Base-by-base conservation (phyloP, 1,139 yeast genomes). In the Nematodospora anomalae region DNA sequence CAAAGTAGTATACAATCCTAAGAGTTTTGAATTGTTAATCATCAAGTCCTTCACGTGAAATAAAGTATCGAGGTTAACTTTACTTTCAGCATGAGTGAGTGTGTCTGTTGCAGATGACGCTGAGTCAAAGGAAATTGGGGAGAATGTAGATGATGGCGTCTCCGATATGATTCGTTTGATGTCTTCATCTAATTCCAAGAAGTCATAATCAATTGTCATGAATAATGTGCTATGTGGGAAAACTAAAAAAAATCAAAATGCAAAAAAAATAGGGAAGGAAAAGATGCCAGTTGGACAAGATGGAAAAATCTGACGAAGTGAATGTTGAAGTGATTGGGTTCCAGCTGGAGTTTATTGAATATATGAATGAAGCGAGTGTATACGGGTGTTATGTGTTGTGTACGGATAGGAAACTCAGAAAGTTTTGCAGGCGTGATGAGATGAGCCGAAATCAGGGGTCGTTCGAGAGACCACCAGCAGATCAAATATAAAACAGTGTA, bases 1-100 rank as follows among this genome's bases (percentile, higher is more conserved):
- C 35, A 64, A 53, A 2, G 65, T 55, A 3, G 64, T 55, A 48
- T 59, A 63, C 6, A 64, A 55, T 2, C 63, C 55, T 15, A 57
- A 50, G 26, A 62, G 38, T 38, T 51, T 57, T 12, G 62, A 60
- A 54, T 58, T 57, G 26, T 60, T 50, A 22, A 58, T 49, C 65
- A 63, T 62, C 16, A 62, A 49, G 32, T 47, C 49, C 41, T 62
- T 63, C 28, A 63, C 43, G n/a, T 54, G 42, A 8, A 45, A 37
- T 8, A 63, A 47, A 1, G 69, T 62, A 15, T 45, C 43, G 15
- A 43, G 27, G 32, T 52, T 46, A 18, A 50, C 37, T 16, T 30
- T 24, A 8, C 24, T 23, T 21, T 32, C 35, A 4, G 26, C 21
- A 8, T 6, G 6, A 6, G 21, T 18, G n/a, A n/a, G n/a, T 18